phyloP scores from a whole-genome alignment of 192 early-diverging fungal species.

The Entomortierella lignicola region DNA sequence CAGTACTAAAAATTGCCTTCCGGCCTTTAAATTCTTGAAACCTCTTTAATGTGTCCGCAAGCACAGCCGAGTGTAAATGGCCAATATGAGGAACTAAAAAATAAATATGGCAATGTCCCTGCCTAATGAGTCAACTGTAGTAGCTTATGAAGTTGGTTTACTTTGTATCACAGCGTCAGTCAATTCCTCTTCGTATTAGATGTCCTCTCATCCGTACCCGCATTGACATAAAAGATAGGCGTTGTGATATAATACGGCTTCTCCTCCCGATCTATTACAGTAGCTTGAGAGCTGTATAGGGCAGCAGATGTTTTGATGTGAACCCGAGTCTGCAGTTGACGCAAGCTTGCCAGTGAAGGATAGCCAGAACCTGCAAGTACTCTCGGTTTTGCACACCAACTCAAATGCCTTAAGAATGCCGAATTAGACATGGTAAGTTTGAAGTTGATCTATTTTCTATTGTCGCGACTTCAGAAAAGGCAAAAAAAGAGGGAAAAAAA shows the following conservation, averaged over 20 bases:
- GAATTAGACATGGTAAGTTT: background rate
- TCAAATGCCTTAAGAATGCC: conserved; percentile 22
- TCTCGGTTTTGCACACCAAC: background rate
- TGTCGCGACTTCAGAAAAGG: too few relatives aligned
- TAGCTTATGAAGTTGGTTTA: too few relatives aligned
- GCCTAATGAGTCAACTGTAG: too few relatives aligned
- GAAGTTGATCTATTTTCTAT: background rate
- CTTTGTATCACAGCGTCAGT: too few relatives aligned
- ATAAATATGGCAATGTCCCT: too few relatives aligned
- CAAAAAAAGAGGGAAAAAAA: too few relatives aligned
- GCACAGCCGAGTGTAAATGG: conserved; percentile 89
- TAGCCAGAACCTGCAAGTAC: background rate
- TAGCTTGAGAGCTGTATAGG: conserved; percentile 20
- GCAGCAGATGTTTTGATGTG: conserved; percentile 10
- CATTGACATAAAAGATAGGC: conserved; percentile 94
- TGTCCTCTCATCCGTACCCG: conserved; percentile 55
- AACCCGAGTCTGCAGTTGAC: background rate
- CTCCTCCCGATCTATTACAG: background rate
- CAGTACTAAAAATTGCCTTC: conserved; percentile 68
- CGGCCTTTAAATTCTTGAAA: conserved; percentile 80
- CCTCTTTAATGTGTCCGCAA: conserved; percentile 84
- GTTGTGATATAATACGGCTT: conserved; percentile 79
- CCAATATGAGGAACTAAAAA: conserved; percentile 89
- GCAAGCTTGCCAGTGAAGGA: background rate
- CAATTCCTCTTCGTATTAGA: background rate